A percentile compares a stretch with the other conserved stretches of the same genome.
Conservation (phyloP, 768 basidiomycete species). For the Terana coerulea region DNA sequence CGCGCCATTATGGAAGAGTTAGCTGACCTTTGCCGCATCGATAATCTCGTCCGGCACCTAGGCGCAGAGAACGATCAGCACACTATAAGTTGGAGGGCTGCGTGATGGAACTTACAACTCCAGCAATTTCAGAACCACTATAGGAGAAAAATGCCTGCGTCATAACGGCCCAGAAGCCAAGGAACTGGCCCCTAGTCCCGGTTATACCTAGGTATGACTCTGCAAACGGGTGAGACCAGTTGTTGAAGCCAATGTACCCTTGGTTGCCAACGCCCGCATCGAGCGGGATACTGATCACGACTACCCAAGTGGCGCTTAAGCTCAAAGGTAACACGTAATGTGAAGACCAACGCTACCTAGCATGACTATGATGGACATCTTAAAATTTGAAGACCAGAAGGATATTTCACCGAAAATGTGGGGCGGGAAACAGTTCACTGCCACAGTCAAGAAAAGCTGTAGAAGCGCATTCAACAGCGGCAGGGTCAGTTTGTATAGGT, state of each 20-base stretch:
- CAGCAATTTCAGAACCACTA: constrained; percentile 30
- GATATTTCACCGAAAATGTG: constrained; percentile 19
- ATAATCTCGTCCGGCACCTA: constrained; percentile 24
- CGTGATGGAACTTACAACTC: constrained; percentile 13
- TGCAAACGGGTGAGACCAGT: constrained; percentile 18
- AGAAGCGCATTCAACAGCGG: too few species aligned
- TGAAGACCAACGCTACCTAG: constrained; percentile 20
- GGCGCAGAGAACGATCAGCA: too few species aligned
- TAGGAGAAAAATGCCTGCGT: constrained; percentile 32
- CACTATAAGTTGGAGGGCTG: not conserved
- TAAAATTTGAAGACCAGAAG: constrained; percentile 27
- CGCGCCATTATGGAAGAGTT: not conserved
- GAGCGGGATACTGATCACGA: constrained; percentile 14
- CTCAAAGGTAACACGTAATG: constrained; percentile 5
- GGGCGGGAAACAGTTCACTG: constrained; percentile 19
- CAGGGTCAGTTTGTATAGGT: too few species aligned
- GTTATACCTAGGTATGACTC: constrained; percentile 21
- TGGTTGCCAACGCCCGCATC: constrained; percentile 17
- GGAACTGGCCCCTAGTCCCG: constrained; percentile 31
- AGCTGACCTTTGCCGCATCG: constrained; percentile 17
- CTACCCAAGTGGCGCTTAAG: constrained; percentile 1
- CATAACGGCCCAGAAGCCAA: constrained; percentile 26
- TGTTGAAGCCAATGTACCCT: constrained; percentile 14
- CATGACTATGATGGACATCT: constrained; percentile 24
- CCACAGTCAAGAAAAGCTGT: constrained; percentile 16